These are phyloP conservation scores for Pseudocercospora pini-densiflorae DNA, from an alignment of 2,329 filamentous ascomycete species.

Conservation along the genomic window DNA sequence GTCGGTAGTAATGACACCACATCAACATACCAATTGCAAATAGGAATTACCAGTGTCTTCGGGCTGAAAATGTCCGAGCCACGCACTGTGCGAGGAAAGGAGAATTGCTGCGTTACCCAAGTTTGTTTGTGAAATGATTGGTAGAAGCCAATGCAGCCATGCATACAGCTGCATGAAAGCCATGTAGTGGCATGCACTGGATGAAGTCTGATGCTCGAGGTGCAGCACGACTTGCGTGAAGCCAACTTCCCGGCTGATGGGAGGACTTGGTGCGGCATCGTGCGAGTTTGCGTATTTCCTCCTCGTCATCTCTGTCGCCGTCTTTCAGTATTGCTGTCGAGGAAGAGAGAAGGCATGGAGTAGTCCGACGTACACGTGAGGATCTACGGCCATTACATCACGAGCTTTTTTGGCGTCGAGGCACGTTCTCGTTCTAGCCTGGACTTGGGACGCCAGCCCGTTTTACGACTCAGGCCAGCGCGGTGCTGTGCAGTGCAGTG, in stretches of 20 bases:
- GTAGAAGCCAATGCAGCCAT: conserved; percentile 8
- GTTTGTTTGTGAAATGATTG: conserved; percentile 3
- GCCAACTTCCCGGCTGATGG: background rate
- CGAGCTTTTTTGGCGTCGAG: background rate
- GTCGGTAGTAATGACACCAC: background rate
- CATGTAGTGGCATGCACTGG: background rate
- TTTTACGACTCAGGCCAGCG: background rate
- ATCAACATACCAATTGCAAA: background rate
- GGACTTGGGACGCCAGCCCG: background rate
- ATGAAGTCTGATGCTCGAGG: background rate
- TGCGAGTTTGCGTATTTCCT: no score
- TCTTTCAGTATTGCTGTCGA: no score
- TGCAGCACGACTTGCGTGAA: background rate
- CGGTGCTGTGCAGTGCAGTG: background rate
- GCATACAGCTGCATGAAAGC: conserved; percentile 4
- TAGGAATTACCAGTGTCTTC: background rate
- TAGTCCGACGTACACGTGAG: background rate
- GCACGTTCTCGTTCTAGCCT: background rate
- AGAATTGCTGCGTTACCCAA: background rate
- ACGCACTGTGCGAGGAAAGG: background rate
- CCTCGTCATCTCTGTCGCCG: no score
- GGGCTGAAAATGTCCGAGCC: background rate
- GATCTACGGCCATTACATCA: conserved; percentile 3
- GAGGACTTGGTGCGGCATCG: background rate
- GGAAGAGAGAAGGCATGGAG: background rate